These are phyloP conservation scores for Fusarium avenaceum DNA, from an alignment of 2,329 filamentous ascomycete genomes.

Conservation along the genomic window DNA sequence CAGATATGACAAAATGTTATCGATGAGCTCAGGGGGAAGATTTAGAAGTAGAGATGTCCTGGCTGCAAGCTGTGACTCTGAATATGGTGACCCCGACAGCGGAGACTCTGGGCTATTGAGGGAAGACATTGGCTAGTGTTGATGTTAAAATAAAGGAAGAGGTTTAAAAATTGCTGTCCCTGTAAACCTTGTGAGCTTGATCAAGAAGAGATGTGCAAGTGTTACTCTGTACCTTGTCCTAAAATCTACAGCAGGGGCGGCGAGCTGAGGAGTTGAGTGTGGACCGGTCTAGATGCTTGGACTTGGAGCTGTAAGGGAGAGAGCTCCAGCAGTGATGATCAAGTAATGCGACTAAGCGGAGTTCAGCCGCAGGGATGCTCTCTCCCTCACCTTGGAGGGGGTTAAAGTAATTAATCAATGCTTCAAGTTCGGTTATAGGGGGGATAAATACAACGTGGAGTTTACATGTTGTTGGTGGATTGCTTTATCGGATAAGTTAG, in stretches of 20 bases:
- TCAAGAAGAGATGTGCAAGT: background rate
- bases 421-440: background rate
- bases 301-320: conserved; percentile 13
- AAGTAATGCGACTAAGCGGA: conserved; percentile 28
- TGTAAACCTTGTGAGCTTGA: conserved; percentile 7
- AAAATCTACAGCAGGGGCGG: background rate
- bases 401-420: too few relatives aligned
- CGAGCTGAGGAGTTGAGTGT: conserved; percentile 20
- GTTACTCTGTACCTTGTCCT: conserved; percentile 18
- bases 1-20: conserved; percentile 77
- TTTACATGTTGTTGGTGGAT: background rate
- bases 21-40: conserved; percentile 82
- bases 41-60: conserved; percentile 57
- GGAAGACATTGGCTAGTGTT: conserved; percentile 1
- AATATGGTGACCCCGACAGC: background rate
- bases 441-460: too few relatives aligned
- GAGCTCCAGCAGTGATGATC: conserved; percentile 3
- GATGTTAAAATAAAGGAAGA: background rate
- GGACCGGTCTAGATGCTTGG: conserved; percentile 16
- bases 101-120: conserved; percentile 7
- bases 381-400: background rate
- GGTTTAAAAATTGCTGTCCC: background rate
- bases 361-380: conserved; percentile 19
- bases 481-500: background rate
- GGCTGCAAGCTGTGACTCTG: background rate